Conservation (phyloP, 306 rosid species). For the Ceratonia siliqua region DNA sequence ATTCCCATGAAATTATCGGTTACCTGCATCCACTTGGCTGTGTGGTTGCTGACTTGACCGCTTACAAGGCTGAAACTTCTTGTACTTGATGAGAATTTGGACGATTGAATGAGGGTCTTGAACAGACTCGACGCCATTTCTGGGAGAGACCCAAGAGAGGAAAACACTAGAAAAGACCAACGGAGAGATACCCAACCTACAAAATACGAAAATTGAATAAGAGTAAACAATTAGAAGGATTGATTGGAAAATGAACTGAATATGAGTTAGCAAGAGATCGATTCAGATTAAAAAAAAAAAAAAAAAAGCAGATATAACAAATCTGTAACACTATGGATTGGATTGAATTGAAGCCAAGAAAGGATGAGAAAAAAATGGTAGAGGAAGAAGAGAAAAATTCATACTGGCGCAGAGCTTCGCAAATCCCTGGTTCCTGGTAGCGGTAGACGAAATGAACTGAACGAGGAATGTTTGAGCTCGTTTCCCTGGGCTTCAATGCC, state of each 20-base stretch:
- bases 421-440: not conserved
- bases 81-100: slow-evolving; percentile 40
- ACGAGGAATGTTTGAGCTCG: not conserved
- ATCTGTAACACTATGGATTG: not conserved
- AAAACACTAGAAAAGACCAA: not conserved
- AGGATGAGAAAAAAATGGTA: not conserved
- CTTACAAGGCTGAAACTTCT: slow-evolving; percentile 60
- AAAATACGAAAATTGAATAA: not conserved
- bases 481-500: not conserved
- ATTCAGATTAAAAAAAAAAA: not conserved
- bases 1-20: not conserved
- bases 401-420: not conserved
- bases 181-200: not conserved
- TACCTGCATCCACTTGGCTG: slow-evolving; percentile 94
- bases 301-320: not conserved
- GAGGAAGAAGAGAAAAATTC: not conserved
- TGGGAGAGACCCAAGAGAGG: slow-evolving; percentile 11
- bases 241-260: not conserved
- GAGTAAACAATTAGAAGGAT: not conserved
- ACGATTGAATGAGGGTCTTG: slow-evolving; percentile 59
- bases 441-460: not conserved
- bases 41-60: slow-evolving; percentile 66
- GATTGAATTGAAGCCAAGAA: not conserved
- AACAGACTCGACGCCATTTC: slow-evolving; percentile 77
- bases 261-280: not conserved